Base-by-base conservation (phyloP, 345 rosid species). In the Eutrema heterophyllum region DNA sequence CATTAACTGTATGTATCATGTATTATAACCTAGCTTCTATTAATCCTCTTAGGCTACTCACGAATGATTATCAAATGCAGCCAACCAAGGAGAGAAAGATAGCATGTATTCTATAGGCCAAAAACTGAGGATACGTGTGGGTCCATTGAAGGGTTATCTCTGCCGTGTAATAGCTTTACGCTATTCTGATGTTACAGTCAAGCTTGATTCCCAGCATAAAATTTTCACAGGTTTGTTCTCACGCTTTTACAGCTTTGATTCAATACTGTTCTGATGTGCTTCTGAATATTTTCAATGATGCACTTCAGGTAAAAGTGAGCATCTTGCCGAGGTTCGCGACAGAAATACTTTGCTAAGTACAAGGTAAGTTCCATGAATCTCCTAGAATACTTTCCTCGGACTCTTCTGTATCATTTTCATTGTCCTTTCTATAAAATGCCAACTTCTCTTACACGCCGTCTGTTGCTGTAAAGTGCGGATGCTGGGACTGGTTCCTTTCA, bases 91-190 rank as follows among this genome's bases (percentile, higher is more conserved):
- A 39, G 93, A 86, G 36, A 86, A 67, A 75, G 91, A 84, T 56
- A 88, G 90, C 45, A 73, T 80, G 79, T 95, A 85, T 80, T 75
- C 92, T 35, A 54, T 95, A 60, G 97, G 99, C 46, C 99, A 95
- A 82, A 87, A 90, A 56, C 85, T 92, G 84, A 87, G 99, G 80
- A 92, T 95, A 53, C 83, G 88, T 64, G 86, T 92, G 51, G 97
- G 97, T 52, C 97, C 99, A 66, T 75, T 89, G 77, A 95, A 95
- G 83, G 99, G 99, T 46, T 90, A 91, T 71, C 85, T 88, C 57
- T 95, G 99, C 66, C 92, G 94, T 69, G 99, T 95, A 50, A 72
- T 95, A 78, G 97, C 84, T 61, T 62, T 95, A 66, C 91, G 90
- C 9, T 81, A 75, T 70, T 81, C 85, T 38, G 99, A 95, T 78